Base-by-base conservation (phyloP, 768 basidiomycete species). In the Paxillus rubicundulus region DNA sequence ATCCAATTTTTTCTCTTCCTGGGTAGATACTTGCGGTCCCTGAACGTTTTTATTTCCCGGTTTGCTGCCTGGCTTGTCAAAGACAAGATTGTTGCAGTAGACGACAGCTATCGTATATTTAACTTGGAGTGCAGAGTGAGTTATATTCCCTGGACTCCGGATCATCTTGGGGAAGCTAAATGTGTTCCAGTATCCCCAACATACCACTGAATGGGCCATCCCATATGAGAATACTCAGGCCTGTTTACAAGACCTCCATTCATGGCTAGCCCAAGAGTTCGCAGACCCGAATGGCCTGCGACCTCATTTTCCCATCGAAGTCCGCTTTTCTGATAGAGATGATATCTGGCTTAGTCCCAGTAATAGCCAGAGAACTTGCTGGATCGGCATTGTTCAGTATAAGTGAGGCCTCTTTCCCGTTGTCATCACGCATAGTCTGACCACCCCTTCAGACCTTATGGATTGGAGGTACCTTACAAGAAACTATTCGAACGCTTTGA, bases 351-450 rank as follows among this genome's bases (percentile, higher is more conserved):
- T 99, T 30, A 92, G 89, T 66, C 97, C 97, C 2, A 87, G 87
- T 63, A 83, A 82, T 64, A 86, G 86, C 47, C 79, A 83, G 51
- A 75, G 72, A 66, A 94, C 89, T 8, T 89, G 86, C 60, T 99
- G 94, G 89, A 91, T 99, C 54, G 97, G 97, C n/a, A 84, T 98
- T 47, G 82, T 97, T n/a, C 92, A 95, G 64, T 99, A 86, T 75
- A 92, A 92, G 96, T 98, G 52, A 63, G 89, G 72, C 7, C 13
- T 47, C 39, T 44, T 17, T 47, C 24, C 48, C 45, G 33, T 55
- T 47, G 20, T 32, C 28, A 48, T 34, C 34, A 1, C 24, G 17
- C 21, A 32, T 40, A 44, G 1, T 27, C 54, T 58, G 42, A 57
- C 49, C 32, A 38, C 21, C 36, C 8, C 48, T 45, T 30, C 34